phyloP scores from a whole-genome alignment of 495 filamentous ascomycete genomes.

The Pseudotulostoma volvatum region DNA sequence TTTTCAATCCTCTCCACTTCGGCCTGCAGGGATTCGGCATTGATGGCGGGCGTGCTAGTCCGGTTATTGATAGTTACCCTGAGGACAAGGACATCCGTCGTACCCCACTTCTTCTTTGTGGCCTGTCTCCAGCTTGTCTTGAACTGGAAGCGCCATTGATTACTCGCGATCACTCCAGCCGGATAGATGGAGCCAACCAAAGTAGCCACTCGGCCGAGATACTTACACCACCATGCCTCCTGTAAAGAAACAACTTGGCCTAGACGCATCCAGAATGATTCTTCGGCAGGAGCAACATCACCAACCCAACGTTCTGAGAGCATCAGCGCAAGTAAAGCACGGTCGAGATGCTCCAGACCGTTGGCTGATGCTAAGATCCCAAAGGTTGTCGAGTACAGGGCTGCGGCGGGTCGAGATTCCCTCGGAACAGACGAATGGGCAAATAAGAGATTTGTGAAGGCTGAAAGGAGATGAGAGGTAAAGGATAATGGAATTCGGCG shows the following conservation, averaged over 20 bases:
- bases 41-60: conserved; percentile 6
- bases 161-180: conserved; percentile 24
- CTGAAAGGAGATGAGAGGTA: conserved; percentile 29
- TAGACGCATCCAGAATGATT: conserved; percentile 28
- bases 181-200: conserved; percentile 37
- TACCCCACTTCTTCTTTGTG: conserved; percentile 14
- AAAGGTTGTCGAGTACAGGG: conserved; percentile 54
- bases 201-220: conserved; percentile 37
- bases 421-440: conserved; percentile 34
- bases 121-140: conserved; percentile 16
- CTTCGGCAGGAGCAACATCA: conserved; percentile 38
- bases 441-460: conserved; percentile 36
- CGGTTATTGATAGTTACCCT: conserved; percentile 11
- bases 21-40: conserved; percentile 18
- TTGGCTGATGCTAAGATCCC: conserved; percentile 48
- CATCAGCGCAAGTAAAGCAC: conserved; percentile 54
- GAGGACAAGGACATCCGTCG: conserved; percentile 15
- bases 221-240: conserved; percentile 46
- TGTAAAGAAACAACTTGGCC: conserved; percentile 28
- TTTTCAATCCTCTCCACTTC: conserved; percentile 32
- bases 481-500: conserved; percentile 20
- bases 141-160: conserved; percentile 14
- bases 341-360: conserved; percentile 53
- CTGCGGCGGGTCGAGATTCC: conserved; percentile 42
- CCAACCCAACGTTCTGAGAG: conserved; percentile 66